A percentile compares a stretch with the other conserved stretches of the same genome.
phyloP scores from a whole-genome alignment of 805 yeast genomes.

The Kluyveromyces nonfermentans region DNA sequence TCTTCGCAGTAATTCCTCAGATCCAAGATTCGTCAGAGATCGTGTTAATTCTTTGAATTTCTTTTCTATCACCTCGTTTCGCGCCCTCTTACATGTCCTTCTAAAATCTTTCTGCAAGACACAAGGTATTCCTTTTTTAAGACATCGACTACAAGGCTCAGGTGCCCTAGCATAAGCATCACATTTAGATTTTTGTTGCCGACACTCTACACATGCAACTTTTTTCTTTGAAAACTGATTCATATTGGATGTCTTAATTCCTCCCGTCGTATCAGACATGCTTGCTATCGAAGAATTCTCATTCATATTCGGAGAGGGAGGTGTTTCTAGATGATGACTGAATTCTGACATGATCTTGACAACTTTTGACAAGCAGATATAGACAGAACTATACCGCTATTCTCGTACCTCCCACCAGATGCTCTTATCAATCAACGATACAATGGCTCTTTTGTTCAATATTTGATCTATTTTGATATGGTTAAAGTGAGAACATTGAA shows the following conservation, averaged over 20 bases:
- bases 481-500: no score
- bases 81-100: constrained; percentile 81
- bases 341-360: not conserved
- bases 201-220: constrained; percentile 90
- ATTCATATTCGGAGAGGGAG: not conserved
- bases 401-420: no score
- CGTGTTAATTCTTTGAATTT: constrained; percentile 64
- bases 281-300: constrained; percentile 1
- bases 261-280: not conserved
- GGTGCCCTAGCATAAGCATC: constrained; percentile 76
- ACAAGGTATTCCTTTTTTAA: constrained; percentile 60
- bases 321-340: not conserved
- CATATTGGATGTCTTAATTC: not conserved
- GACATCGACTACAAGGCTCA: constrained; percentile 73
- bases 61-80: constrained; percentile 71
- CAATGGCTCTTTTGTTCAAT: no score
- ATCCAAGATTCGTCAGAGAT: constrained; percentile 32
- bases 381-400: not conserved
- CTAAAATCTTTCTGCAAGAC: constrained; percentile 72
- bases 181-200: constrained; percentile 90
- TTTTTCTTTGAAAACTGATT: constrained; percentile 31
- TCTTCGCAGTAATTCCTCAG: constrained; percentile 23
- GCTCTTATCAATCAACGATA: no score
- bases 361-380: not conserved
- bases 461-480: no score